Base-by-base conservation (phyloP, 768 basidiomycete genomes). In the Mycena filopes region DNA sequence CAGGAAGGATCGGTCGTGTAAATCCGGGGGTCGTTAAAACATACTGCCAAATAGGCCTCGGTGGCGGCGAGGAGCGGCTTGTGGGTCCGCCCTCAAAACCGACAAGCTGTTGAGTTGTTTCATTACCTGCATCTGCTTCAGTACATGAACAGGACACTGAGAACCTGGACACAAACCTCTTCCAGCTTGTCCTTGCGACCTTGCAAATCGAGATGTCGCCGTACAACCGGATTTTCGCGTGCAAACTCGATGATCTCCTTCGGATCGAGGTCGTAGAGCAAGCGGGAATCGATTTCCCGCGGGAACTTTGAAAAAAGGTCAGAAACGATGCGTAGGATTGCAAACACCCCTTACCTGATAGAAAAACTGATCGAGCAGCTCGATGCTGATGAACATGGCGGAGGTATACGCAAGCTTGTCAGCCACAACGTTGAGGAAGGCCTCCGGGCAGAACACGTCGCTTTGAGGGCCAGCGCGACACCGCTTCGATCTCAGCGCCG, bases 361-460 rank as follows among this genome's bases (percentile, higher is more conserved):
- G 83, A 99, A 99, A 84, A 99, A 99, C 71, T 98, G 96, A 72
- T 98, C 96, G 2, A 99, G 86, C 12, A 99, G 83, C 76, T 99
- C 98, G 63, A 99, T 98, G 80, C 96, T 98, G 84, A 99, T 98
- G 77, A 99, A 99, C 92, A 98, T 95, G 3, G 96, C 89, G 3
- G 95, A 94, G 0, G 97, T 99, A 74, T 95, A 91, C 1, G 96
- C 95, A 43, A 99, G 84, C 78, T 99, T 99, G 76, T 98, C 94
- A 3, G 98, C 95, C 23, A 99, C 96, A 26, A 97, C 95, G 71
- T 95, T 91, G 68, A 99, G 85, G 87, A 99, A 99, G 0, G 94
- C 93, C 76, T 99, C 98, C 0, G 98, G 98, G 75, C 98, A 99
- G 73, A 99, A 86, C 13, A 89, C 86, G 57, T 96, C 92, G 69